Evolutionary conservation across 2,329 filamentous ascomycete species (phyloP).

Genomic region (Penicillium sp.): DNA sequence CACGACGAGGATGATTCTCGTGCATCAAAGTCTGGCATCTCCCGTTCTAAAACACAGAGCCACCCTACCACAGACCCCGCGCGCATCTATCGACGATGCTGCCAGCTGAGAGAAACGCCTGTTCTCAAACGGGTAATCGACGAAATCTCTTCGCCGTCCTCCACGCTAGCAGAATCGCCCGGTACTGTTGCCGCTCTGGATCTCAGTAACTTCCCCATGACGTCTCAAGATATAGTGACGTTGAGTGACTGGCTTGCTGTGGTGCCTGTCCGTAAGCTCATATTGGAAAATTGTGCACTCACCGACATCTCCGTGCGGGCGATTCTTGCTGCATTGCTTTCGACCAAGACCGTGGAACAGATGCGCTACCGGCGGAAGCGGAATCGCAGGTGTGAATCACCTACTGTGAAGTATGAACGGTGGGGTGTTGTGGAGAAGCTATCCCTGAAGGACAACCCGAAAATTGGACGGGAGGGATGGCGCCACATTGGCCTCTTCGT

Average conservation of each 20-base stretch:
- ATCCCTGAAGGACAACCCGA: conserved; percentile 83
- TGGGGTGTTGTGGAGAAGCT: conserved; percentile 80
- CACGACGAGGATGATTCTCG: conserved; percentile 59
- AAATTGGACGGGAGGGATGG: conserved; percentile 85
- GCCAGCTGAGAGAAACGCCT: conserved; percentile 87
- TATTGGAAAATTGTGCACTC: conserved; percentile 83
- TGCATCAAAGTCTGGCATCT: conserved; percentile 27
- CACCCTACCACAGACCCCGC: conserved; percentile 86
- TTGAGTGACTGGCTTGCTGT: conserved; percentile 92
- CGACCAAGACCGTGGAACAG: conserved; percentile 67
- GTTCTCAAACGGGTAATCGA: conserved; percentile 90
- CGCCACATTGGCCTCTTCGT: conserved; percentile 86
- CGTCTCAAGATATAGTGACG: conserved; percentile 79
- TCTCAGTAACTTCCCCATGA: conserved; percentile 79
- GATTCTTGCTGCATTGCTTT: conserved; percentile 80
- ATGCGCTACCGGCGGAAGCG: conserved; percentile 52
- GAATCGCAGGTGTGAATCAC: conserved; percentile 37
- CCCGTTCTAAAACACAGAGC: conserved; percentile 57
- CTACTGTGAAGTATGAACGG: conserved; percentile 31
- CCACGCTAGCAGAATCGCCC: conserved; percentile 60
- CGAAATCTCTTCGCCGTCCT: conserved; percentile 73
- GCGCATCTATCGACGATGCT: conserved; percentile 90
- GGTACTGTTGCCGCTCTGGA: conserved; percentile 83
- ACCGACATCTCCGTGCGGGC: conserved; percentile 85
- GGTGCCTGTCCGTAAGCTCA: conserved; percentile 82